phyloP scores from a whole-genome alignment of 495 filamentous ascomycete genomes.

The Tuber microsphaerosporum region DNA sequence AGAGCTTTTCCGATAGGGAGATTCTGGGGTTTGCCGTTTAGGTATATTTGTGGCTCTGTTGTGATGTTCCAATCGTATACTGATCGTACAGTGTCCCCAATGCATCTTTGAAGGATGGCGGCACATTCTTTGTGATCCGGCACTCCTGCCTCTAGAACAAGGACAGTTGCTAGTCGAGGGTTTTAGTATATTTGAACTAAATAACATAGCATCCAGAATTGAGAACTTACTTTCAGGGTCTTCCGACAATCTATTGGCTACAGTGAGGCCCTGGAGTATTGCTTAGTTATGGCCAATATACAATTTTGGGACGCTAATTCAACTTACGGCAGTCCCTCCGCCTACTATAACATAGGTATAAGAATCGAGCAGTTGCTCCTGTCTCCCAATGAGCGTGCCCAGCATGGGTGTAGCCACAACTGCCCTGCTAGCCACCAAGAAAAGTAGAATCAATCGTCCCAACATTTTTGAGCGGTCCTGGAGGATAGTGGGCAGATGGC shows the following conservation, averaged over 20 bases:
- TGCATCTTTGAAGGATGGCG: slow-evolving; percentile 31
- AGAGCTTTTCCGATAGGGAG: slow-evolving; percentile 41
- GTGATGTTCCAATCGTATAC: slow-evolving; percentile 40
- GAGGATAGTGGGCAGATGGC: background rate
- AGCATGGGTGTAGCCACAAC: slow-evolving; percentile 18
- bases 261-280: slow-evolving; percentile 44
- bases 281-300: background rate
- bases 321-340: slow-evolving; percentile 44
- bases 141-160: slow-evolving; percentile 37
- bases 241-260: slow-evolving; percentile 48
- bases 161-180: slow-evolving; percentile 23
- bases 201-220: slow-evolving; percentile 29
- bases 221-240: slow-evolving; percentile 29
- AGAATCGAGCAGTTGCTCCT: slow-evolving; percentile 32
- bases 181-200: background rate
- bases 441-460: slow-evolving; percentile 14
- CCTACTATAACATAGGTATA: slow-evolving; percentile 53
- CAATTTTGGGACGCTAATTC: background rate
- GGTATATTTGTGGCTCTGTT: slow-evolving; percentile 31
- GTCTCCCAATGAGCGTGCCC: slow-evolving; percentile 17
- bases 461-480: slow-evolving; percentile 14
- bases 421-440: slow-evolving; percentile 6
- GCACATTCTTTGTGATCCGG: slow-evolving; percentile 31
- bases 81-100: slow-evolving; percentile 24
- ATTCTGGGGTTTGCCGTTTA: slow-evolving; percentile 15